phyloP scores from a whole-genome alignment of 768 basidiomycete species.

The Amanita pseudoporphyria region DNA sequence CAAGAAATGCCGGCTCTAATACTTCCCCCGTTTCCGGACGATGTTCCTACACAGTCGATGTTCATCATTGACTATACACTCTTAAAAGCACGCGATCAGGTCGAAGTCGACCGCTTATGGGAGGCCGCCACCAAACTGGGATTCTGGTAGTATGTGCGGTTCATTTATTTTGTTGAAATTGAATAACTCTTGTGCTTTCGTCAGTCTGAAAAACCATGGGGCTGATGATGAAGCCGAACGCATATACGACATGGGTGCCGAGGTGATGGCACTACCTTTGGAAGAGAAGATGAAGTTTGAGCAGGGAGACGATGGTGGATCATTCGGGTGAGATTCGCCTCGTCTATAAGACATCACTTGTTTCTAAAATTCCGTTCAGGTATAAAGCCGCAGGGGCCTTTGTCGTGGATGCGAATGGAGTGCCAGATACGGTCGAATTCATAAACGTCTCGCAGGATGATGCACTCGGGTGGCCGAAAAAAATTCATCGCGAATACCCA shows the following conservation, averaged over 20 bases:
- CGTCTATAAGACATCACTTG: slow-evolving; percentile 9
- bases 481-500: slow-evolving; percentile 49
- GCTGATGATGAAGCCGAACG: slow-evolving; percentile 33
- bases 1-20: no score
- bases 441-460: slow-evolving; percentile 66
- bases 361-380: slow-evolving; percentile 15
- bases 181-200: background rate
- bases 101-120: slow-evolving; percentile 45
- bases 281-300: slow-evolving; percentile 52
- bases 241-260: slow-evolving; percentile 49
- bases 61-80: slow-evolving; percentile 46
- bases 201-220: slow-evolving; percentile 48
- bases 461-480: slow-evolving; percentile 45
- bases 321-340: slow-evolving; percentile 23
- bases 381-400: slow-evolving; percentile 60
- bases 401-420: slow-evolving; percentile 51
- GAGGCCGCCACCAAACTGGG: slow-evolving; percentile 47
- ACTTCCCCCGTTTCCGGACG: slow-evolving; percentile 37
- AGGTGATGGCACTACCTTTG: slow-evolving; percentile 41
- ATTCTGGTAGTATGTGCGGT: slow-evolving; percentile 53
- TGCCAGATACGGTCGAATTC: slow-evolving; percentile 49
- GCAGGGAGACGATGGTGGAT: slow-evolving; percentile 39
- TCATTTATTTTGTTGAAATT: background rate
- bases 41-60: slow-evolving; percentile 44
- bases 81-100: slow-evolving; percentile 27